Conservation (phyloP, 805 yeast species). For the Ogataea sp. region DNA sequence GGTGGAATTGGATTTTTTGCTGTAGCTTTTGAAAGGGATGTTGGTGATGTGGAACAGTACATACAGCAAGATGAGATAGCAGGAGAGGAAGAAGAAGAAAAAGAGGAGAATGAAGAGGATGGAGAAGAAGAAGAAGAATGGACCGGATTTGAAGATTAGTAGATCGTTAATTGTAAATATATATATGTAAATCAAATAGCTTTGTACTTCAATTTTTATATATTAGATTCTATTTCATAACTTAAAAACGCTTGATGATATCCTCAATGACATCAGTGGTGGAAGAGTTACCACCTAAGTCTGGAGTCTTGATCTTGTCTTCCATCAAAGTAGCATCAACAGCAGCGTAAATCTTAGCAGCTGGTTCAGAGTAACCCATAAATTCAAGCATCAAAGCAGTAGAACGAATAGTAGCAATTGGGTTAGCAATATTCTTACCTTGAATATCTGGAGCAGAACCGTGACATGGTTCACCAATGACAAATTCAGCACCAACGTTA, state of each 20-base stretch:
- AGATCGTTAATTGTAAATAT: too few species aligned
- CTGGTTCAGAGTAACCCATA: conserved; percentile 84
- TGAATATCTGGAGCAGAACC: conserved; percentile 99
- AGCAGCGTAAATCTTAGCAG: conserved; percentile 87
- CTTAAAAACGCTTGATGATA: conserved; percentile 50
- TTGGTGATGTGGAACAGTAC: not conserved
- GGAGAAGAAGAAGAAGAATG: conserved; percentile 24
- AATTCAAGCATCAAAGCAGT: conserved; percentile 96
- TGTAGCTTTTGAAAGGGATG: conserved; percentile 66
- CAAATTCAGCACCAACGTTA: conserved; percentile 92
- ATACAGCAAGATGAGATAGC: not conserved
- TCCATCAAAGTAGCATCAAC: conserved; percentile 89
- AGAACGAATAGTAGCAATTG: conserved; percentile 96
- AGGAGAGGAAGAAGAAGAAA: not conserved
- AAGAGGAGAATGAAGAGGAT: conserved; percentile 1
- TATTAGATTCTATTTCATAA: too few species aligned
- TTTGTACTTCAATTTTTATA: too few species aligned
- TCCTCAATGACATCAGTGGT: conserved; percentile 86
- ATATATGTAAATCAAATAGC: too few species aligned
- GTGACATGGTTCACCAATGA: conserved; percentile 98
- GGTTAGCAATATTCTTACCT: conserved; percentile 91
- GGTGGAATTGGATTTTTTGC: conserved; percentile 99
- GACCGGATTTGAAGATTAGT: conserved; percentile 27
- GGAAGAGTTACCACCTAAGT: conserved; percentile 83
- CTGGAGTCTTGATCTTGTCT: conserved; percentile 80